A percentile compares a stretch with the other conserved stretches of the same genome.
Evolutionary conservation across 164 flowering plant species (phyloP).

Genomic region (Saururus chinensis): DNA sequence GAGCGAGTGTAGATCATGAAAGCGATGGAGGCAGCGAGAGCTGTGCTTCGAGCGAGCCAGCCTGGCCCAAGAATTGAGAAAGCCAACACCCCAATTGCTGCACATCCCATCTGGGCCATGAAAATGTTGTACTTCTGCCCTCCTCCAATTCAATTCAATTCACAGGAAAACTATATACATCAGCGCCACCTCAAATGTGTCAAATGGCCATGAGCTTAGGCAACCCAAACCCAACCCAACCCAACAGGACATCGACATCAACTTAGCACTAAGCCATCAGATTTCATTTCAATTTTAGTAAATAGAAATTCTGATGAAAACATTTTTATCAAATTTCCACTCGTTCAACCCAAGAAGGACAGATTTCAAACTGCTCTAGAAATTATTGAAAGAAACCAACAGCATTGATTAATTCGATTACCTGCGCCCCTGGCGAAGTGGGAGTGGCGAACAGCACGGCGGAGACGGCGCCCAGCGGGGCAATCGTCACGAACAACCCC

Average conservation of each 20-base stretch:
- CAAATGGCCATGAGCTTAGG: too few relatives aligned
- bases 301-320: too few relatives aligned
- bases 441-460: constrained; percentile 80
- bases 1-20: constrained; percentile 74
- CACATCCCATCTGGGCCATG: constrained; percentile 90
- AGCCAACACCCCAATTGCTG: constrained; percentile 78
- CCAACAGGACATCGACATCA: too few relatives aligned
- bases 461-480: constrained; percentile 87
- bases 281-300: too few relatives aligned
- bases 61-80: constrained; percentile 68
- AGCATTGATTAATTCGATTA: constrained; percentile 7
- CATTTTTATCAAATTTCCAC: too few relatives aligned
- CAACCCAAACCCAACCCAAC: too few relatives aligned
- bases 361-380: too few relatives aligned
- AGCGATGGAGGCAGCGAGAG: constrained; percentile 72
- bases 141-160: too few relatives aligned
- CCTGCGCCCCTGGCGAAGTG: constrained; percentile 79
- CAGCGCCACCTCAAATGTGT: background rate
- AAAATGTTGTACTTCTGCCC: constrained; percentile 92
- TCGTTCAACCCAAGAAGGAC: too few relatives aligned
- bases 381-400: too few relatives aligned
- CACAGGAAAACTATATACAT: background rate
- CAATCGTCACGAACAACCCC: constrained; percentile 75
- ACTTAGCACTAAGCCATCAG: too few relatives aligned
- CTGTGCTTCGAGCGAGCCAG: constrained; percentile 77